These are phyloP conservation scores for Pisolithus albus DNA, from an alignment of 768 basidiomycete genomes.

Conservation along the genomic window DNA sequence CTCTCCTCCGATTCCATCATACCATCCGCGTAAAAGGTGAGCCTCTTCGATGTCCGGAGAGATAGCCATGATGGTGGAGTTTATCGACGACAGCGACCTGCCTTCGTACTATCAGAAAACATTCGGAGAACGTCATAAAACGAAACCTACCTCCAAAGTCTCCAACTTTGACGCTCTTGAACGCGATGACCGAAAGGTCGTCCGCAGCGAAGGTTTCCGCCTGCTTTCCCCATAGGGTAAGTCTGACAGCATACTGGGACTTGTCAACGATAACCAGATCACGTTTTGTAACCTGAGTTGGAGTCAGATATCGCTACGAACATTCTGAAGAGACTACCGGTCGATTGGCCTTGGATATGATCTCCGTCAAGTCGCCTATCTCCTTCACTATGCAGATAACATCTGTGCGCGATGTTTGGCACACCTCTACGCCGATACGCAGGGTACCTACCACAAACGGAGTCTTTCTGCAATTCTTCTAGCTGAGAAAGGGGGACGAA, in stretches of 20 bases:
- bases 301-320: constrained; percentile 2
- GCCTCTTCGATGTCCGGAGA: constrained; percentile 92
- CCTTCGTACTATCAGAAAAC: constrained; percentile 37
- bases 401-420: constrained; percentile 41
- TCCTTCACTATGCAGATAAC: constrained; percentile 86
- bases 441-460: constrained; percentile 61
- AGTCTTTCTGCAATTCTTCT: constrained; percentile 63
- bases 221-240: constrained; percentile 95
- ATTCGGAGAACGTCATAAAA: not conserved
- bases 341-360: constrained; percentile 70
- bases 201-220: constrained; percentile 71
- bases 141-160: constrained; percentile 69
- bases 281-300: constrained; percentile 69
- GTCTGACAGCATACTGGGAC: constrained; percentile 65
- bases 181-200: constrained; percentile 71
- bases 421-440: not conserved
- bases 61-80: constrained; percentile 72
- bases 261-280: constrained; percentile 86
- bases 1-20: constrained; percentile 59
- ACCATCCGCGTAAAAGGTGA: constrained; percentile 87
- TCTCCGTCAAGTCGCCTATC: constrained; percentile 55
- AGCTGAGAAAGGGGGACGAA: constrained; percentile 66
- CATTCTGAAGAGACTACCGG: constrained; percentile 33
- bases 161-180: constrained; percentile 90
- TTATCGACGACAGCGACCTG: constrained; percentile 77